Percentiles rank a stretch among this genome's conserved stretches.
Evolutionary conservation across 495 filamentous ascomycete species (phyloP).

Genomic region (Xylaria scruposa): DNA sequence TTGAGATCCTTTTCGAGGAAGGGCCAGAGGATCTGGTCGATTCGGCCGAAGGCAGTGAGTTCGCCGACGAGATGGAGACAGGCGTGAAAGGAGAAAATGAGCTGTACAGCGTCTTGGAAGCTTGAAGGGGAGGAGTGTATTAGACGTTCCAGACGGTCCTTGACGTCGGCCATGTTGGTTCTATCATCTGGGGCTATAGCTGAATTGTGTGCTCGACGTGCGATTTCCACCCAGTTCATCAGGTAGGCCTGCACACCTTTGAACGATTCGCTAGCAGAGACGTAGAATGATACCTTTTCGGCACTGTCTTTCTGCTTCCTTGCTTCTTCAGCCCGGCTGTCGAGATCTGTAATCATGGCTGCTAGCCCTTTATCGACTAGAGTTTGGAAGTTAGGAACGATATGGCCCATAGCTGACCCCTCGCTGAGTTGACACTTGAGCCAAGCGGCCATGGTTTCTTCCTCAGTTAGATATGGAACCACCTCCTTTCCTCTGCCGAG

Average conservation of each 20-base stretch:
- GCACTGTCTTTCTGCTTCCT: neutral
- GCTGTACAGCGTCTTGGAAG: slow-evolving; percentile 27
- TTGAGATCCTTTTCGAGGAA: slow-evolving; percentile 21
- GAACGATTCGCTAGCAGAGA: slow-evolving; percentile 22
- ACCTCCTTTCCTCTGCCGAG: slow-evolving; percentile 28
- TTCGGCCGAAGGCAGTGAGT: slow-evolving; percentile 23
- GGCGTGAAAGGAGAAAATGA: slow-evolving; percentile 20
- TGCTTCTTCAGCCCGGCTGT: neutral
- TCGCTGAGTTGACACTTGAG: slow-evolving; percentile 21
- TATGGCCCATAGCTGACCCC: slow-evolving; percentile 21
- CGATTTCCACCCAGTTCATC: slow-evolving; percentile 22
- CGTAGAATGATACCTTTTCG: slow-evolving; percentile 17
- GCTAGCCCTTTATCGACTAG: slow-evolving; percentile 20
- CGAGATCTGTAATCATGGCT: slow-evolving; percentile 12
- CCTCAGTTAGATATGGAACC: slow-evolving; percentile 18
- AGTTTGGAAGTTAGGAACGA: slow-evolving; percentile 27
- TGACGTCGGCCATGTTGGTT: slow-evolving; percentile 24
- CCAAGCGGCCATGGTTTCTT: slow-evolving; percentile 22
- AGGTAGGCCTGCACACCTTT: slow-evolving; percentile 21
- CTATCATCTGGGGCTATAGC: neutral
- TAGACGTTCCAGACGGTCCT: slow-evolving; percentile 16
- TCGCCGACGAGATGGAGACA: slow-evolving; percentile 29
- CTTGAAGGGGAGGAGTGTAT: neutral
- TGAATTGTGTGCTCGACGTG: neutral
- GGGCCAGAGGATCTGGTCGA: slow-evolving; percentile 27